These are phyloP conservation scores for Colletotrichum tofieldiae DNA, from an alignment of 2,329 filamentous ascomycete genomes.

Conservation along the genomic window DNA sequence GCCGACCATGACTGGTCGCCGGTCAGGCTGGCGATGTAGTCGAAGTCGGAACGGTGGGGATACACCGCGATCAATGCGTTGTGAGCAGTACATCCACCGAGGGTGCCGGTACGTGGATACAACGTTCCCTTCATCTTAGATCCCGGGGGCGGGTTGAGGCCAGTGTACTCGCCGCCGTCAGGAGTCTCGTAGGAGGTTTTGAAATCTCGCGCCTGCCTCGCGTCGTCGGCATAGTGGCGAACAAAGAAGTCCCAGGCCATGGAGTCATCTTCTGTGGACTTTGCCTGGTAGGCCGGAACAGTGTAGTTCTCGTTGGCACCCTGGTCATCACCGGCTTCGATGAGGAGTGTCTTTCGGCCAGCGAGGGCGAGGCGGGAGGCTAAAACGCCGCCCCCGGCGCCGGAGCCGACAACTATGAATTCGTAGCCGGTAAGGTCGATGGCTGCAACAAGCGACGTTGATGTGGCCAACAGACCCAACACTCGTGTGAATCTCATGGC, in stretches of 20 bases:
- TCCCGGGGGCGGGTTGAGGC: conserved; percentile 66
- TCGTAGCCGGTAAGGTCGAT: conserved; percentile 63
- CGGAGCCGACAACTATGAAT: conserved; percentile 75
- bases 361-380: conserved; percentile 73
- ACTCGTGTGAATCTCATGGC: conserved; percentile 36
- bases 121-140: conserved; percentile 68
- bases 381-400: conserved; percentile 71
- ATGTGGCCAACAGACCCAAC: conserved; percentile 45
- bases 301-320: conserved; percentile 64
- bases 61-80: conserved; percentile 69
- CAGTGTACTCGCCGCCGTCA: conserved; percentile 67
- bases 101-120: conserved; percentile 70
- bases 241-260: conserved; percentile 77
- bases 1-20: conserved; percentile 70
- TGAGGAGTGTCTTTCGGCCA: conserved; percentile 72
- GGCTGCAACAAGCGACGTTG: conserved; percentile 43
- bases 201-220: conserved; percentile 67
- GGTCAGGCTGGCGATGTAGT: conserved; percentile 67
- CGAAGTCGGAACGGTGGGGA: conserved; percentile 68
- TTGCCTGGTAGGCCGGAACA: conserved; percentile 68
- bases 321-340: conserved; percentile 74
- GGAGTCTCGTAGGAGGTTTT: conserved; percentile 72
- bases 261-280: conserved; percentile 68
- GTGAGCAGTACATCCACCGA: conserved; percentile 72
- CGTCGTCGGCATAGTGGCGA: conserved; percentile 71